A percentile compares a stretch with the other conserved stretches of the same genome.
These are phyloP conservation scores for Friedmanniomyces simplex DNA, from an alignment of 495 filamentous ascomycete species.

Conservation along the genomic window DNA sequence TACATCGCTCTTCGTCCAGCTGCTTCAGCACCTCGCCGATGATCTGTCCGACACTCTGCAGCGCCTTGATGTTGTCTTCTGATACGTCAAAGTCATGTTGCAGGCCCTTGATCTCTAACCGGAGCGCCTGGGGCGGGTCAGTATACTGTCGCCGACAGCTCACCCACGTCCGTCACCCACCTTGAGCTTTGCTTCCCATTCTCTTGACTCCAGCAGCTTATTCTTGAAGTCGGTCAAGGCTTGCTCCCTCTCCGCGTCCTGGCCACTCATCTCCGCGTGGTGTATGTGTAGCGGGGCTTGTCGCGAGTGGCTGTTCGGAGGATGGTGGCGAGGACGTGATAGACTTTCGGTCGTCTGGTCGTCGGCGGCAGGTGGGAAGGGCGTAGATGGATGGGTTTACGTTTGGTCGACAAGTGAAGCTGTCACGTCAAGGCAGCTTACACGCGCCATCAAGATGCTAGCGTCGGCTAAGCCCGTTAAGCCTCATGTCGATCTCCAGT, in stretches of 20 bases:
- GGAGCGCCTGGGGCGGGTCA: conserved; percentile 40
- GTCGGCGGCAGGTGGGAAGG: no score
- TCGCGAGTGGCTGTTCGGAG: no score
- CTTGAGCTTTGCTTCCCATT: conserved; percentile 97
- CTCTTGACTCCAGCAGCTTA: conserved; percentile 89
- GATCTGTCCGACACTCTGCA: conserved; percentile 98
- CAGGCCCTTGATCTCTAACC: conserved; percentile 87
- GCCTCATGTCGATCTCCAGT: no score
- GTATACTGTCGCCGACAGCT: not conserved
- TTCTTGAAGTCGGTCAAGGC: conserved; percentile 82
- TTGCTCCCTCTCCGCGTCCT: conserved; percentile 59
- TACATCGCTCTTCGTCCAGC: conserved; percentile 97
- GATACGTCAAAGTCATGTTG: conserved; percentile 93
- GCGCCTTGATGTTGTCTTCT: conserved; percentile 98
- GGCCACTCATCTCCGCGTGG: no score
- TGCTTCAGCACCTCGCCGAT: conserved; percentile 99
- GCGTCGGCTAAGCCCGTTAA: no score
- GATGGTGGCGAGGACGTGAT: no score
- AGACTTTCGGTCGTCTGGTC: no score
- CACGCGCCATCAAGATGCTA: no score
- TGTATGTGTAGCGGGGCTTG: no score
- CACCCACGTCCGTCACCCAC: not conserved
- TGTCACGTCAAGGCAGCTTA: no score
- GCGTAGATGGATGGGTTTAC: no score
- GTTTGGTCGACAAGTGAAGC: no score